Conservation (phyloP, 495 filamentous ascomycete species). For the Neurospora discreta region DNA sequence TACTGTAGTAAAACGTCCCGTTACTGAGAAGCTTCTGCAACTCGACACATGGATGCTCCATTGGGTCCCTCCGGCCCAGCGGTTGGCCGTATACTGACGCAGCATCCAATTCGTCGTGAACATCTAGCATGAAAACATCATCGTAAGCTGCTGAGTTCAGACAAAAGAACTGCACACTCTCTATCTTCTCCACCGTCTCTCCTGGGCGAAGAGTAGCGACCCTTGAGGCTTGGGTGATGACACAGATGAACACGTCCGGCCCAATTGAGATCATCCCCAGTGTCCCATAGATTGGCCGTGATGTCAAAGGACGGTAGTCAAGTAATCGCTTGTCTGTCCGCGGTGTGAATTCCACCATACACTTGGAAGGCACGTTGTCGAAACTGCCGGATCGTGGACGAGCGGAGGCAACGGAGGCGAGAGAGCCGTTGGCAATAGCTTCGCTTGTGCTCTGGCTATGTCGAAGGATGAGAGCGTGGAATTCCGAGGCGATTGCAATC, state of each 20-base stretch:
- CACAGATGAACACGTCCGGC: constrained; percentile 81
- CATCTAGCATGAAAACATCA: constrained; percentile 48
- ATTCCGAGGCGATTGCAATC: constrained; percentile 67
- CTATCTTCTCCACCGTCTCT: constrained; percentile 80
- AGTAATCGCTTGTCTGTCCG: constrained; percentile 53
- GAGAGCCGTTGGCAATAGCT: constrained; percentile 39
- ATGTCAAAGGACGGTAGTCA: constrained; percentile 61
- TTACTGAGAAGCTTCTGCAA: constrained; percentile 84
- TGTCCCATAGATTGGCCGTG: constrained; percentile 73
- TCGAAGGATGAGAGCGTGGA: constrained; percentile 74
- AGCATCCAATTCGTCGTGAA: constrained; percentile 40
- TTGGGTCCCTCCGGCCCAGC: constrained; percentile 50
- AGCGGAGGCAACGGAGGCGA: constrained; percentile 32
- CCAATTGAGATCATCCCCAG: constrained; percentile 80
- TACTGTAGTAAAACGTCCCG: constrained; percentile 97
- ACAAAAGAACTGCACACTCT: constrained; percentile 85
- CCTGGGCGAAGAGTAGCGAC: constrained; percentile 77
- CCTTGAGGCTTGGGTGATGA: constrained; percentile 65
- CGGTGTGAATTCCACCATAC: constrained; percentile 77
- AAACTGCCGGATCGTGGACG: constrained; percentile 24
- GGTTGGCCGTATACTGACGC: constrained; percentile 45
- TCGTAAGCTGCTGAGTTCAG: constrained; percentile 79
- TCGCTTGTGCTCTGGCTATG: constrained; percentile 51
- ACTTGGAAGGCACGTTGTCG: constrained; percentile 42
- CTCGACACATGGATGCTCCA: constrained; percentile 82